Percentiles rank a stretch among this genome's conserved stretches.
Conservation (phyloP, 352 stramenopile species). For the Pythium brachiatum region DNA sequence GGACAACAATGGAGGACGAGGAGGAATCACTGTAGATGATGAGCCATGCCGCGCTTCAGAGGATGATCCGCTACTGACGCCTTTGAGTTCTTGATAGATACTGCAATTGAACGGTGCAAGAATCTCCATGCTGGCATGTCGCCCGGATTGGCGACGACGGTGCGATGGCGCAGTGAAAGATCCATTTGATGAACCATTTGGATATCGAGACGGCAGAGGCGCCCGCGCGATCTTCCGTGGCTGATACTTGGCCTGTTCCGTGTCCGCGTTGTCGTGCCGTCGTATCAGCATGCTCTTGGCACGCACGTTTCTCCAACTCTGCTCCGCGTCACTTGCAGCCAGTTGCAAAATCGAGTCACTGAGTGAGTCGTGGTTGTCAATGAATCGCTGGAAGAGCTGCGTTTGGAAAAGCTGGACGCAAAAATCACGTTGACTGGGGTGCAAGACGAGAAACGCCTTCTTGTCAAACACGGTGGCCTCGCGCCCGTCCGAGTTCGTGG, state of each 20-base stretch:
- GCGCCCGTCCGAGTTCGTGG: conserved; percentile 6
- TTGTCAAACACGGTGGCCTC: conserved; percentile 44
- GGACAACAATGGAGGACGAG: conserved; percentile 4
- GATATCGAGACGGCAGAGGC: conserved; percentile 20
- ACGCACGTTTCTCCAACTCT: conserved; percentile 42
- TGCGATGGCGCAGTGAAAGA: conserved; percentile 5
- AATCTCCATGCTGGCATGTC: conserved; percentile 8
- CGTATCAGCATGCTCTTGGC: conserved; percentile 40
- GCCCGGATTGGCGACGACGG: conserved; percentile 13
- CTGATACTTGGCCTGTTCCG: conserved; percentile 24
- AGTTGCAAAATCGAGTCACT: conserved; percentile 23
- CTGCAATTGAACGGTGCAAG: conserved; percentile 15
- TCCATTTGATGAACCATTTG: neutral
- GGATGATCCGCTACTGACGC: neutral
- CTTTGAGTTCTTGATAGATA: conserved; percentile 19
- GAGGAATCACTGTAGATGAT: neutral
- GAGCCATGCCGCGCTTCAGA: neutral
- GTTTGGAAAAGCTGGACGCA: conserved; percentile 70
- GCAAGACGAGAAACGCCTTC: conserved; percentile 49
- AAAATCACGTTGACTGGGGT: conserved; percentile 60
- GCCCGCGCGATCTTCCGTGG: conserved; percentile 34
- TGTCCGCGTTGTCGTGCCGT: conserved; percentile 41
- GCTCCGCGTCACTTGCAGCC: conserved; percentile 34
- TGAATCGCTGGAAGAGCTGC: conserved; percentile 67
- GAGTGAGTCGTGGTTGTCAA: conserved; percentile 36